Conservation (phyloP, 2,329 filamentous ascomycete species). For the Juglanconis sp. region DNA sequence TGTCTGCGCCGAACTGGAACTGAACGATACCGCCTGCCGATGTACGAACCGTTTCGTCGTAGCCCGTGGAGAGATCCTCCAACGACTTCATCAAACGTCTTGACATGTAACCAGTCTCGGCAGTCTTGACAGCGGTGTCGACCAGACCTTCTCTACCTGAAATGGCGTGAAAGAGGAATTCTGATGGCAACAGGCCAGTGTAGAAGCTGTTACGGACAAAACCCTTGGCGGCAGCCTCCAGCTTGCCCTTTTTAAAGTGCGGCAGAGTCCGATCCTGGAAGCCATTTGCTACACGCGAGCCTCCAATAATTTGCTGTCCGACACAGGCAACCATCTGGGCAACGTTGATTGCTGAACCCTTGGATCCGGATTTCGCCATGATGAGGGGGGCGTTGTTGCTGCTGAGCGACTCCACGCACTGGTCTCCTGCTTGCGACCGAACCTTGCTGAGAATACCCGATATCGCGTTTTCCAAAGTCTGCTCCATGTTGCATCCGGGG, state of each 20-base stretch:
- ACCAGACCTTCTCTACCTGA: conserved; percentile 97
- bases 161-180: conserved; percentile 98
- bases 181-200: conserved; percentile 80
- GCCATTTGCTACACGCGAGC: conserved; percentile 86
- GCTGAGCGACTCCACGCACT: conserved; percentile 87
- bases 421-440: conserved; percentile 83
- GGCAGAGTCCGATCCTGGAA: conserved; percentile 94
- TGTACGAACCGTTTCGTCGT: conserved; percentile 92
- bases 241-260: conserved; percentile 90
- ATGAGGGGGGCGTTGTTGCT: conserved; percentile 88
- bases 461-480: conserved; percentile 85
- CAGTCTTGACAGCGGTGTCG: conserved; percentile 98
- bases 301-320: conserved; percentile 95
- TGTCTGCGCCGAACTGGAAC: conserved; percentile 96
- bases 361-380: conserved; percentile 97
- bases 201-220: conserved; percentile 99
- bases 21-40: conserved; percentile 87
- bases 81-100: conserved; percentile 96
- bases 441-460: conserved; percentile 91
- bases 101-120: conserved; percentile 99
- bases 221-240: conserved; percentile 90
- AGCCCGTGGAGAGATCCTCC: conserved; percentile 89
- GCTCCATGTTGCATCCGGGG: conserved; percentile 84
- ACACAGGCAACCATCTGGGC: conserved; percentile 98
- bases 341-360: conserved; percentile 96